Conservation (phyloP, 768 basidiomycete species). For the Lanmaoa rubissima region DNA sequence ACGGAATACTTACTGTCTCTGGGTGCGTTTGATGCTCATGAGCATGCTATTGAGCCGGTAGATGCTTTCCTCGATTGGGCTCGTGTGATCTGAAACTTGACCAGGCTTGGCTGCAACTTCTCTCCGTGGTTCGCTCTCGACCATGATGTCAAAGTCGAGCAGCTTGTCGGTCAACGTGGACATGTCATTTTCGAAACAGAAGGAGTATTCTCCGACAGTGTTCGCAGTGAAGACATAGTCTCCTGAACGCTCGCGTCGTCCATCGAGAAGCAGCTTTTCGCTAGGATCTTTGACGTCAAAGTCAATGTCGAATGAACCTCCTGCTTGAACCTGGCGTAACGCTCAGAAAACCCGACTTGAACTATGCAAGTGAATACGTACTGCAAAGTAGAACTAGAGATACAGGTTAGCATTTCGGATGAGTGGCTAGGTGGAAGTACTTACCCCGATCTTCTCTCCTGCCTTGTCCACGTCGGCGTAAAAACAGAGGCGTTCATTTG, state of each 20-base stretch:
- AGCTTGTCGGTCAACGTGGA: constrained; percentile 92
- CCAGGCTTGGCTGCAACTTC: constrained; percentile 86
- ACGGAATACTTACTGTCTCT: constrained; percentile 74
- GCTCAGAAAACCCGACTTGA: background rate
- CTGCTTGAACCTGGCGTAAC: constrained; percentile 79
- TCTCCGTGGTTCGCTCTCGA: constrained; percentile 92
- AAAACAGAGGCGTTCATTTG: constrained; percentile 87
- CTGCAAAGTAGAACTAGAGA: constrained; percentile 92
- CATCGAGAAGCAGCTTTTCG: constrained; percentile 84
- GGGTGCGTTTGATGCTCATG: constrained; percentile 86
- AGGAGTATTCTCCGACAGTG: constrained; percentile 84
- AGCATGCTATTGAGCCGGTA: constrained; percentile 87
- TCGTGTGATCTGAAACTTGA: constrained; percentile 90
- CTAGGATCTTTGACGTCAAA: constrained; percentile 91
- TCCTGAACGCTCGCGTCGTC: constrained; percentile 86
- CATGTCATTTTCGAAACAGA: constrained; percentile 99
- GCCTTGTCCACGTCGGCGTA: constrained; percentile 96
- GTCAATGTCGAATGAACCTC: constrained; percentile 95
- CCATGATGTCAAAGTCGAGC: constrained; percentile 96
- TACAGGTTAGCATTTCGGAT: constrained; percentile 10
- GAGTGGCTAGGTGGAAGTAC: constrained; percentile 27
- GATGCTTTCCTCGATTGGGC: constrained; percentile 91
- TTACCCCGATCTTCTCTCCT: constrained; percentile 86
- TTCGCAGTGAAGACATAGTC: constrained; percentile 98
- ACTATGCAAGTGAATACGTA: constrained; percentile 38